Evolutionary conservation across 441 rosid species (phyloP).

Genomic region (Mallotus japonicus): DNA sequence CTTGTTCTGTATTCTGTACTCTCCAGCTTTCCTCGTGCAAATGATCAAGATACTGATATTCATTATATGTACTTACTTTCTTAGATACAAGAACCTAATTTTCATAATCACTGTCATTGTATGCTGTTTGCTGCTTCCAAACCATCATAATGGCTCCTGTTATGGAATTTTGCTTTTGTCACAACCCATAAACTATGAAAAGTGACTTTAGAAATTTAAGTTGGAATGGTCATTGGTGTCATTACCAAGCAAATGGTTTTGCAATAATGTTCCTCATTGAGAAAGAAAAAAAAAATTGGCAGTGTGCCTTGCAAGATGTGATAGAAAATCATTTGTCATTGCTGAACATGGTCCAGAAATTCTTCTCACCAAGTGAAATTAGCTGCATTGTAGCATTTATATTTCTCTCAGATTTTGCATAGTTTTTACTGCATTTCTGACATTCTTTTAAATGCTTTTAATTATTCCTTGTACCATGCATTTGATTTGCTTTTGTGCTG

Average conservation of each 20-base stretch:
- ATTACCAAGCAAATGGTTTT: neutral
- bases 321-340: neutral
- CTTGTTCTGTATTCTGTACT: neutral
- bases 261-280: neutral
- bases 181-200: constrained; percentile 4
- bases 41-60: neutral
- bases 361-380: neutral
- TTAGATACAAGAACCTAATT: neutral
- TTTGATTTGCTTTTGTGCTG: neutral
- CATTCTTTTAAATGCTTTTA: neutral
- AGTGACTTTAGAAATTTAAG: too few species aligned
- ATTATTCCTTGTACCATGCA: neutral
- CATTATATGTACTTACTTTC: neutral
- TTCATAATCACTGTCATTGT: neutral
- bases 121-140: neutral
- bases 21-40: neutral
- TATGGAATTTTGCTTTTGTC: neutral
- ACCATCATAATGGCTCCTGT: neutral
- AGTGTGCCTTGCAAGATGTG: neutral
- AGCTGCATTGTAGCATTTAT: neutral
- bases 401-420: neutral
- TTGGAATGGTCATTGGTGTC: neutral
- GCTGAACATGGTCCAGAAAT: neutral
- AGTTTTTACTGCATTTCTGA: neutral
- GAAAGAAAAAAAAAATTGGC: neutral